Evolutionary conservation across 2,329 filamentous ascomycete species (phyloP).

Genomic region (Teratosphaeria pseudoeucalypti): DNA sequence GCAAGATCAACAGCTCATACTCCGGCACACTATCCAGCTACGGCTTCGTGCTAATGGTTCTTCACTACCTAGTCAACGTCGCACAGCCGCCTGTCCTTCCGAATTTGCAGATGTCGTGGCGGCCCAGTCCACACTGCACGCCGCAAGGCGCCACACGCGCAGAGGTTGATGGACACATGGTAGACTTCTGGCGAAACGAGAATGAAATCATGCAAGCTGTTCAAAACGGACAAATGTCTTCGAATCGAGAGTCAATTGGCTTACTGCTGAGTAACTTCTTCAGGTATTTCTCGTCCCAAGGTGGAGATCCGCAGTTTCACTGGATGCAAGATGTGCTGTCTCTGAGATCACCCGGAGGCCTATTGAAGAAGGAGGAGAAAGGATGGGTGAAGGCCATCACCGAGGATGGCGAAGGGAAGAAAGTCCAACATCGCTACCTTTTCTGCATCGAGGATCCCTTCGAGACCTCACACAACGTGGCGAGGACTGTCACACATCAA

Average conservation of each 20-base stretch:
- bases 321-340: slow-evolving; percentile 76
- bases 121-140: slow-evolving; percentile 29
- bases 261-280: slow-evolving; percentile 74
- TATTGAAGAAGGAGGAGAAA: slow-evolving; percentile 65
- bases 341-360: slow-evolving; percentile 57
- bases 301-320: slow-evolving; percentile 53
- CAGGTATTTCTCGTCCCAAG: slow-evolving; percentile 58
- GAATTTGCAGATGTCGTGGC: slow-evolving; percentile 58
- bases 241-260: slow-evolving; percentile 61
- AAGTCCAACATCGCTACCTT: slow-evolving; percentile 69
- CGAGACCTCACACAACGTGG: slow-evolving; percentile 79
- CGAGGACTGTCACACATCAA: slow-evolving; percentile 68
- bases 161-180: slow-evolving; percentile 46
- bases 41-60: slow-evolving; percentile 82
- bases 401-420: slow-evolving; percentile 43
- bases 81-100: slow-evolving; percentile 71
- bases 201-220: slow-evolving; percentile 55
- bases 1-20: slow-evolving; percentile 79
- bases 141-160: slow-evolving; percentile 13
- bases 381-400: slow-evolving; percentile 80
- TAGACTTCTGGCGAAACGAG: slow-evolving; percentile 72
- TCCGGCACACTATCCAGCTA: slow-evolving; percentile 80
- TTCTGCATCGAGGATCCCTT: slow-evolving; percentile 91
- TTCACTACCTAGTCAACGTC: slow-evolving; percentile 82
- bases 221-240: slow-evolving; percentile 47